These are phyloP conservation scores for Fusarium xylarioides DNA, from an alignment of 2,329 filamentous ascomycete genomes.

Conservation along the genomic window DNA sequence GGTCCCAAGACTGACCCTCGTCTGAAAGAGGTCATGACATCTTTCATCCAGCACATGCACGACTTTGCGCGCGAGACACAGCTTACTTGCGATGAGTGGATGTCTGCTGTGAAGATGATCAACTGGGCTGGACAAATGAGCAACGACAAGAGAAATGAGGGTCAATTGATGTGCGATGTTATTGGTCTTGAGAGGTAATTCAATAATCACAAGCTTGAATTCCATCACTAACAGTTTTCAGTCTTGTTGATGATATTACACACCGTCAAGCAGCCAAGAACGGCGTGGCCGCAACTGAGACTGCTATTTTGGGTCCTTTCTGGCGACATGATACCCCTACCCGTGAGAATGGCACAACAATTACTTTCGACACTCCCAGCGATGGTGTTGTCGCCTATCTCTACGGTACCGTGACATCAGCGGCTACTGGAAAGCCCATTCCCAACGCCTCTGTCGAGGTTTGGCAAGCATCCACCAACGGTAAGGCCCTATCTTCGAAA, in stretches of 20 bases:
- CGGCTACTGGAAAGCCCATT: conserved; percentile 70
- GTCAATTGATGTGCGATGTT: conserved; percentile 76
- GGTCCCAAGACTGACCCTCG: conserved; percentile 76
- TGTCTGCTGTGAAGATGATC: conserved; percentile 69
- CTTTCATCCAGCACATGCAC: conserved; percentile 78
- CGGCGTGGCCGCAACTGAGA: conserved; percentile 67
- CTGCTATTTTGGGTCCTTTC: conserved; percentile 86
- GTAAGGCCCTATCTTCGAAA: conserved; percentile 42
- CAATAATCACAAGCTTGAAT: fast-evolving
- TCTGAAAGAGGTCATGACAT: conserved; percentile 72
- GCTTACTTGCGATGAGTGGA: conserved; percentile 83
- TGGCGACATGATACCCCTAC: conserved; percentile 78
- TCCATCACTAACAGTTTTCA: conserved; percentile 28
- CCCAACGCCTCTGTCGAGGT: conserved; percentile 74
- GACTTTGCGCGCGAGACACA: conserved; percentile 84
- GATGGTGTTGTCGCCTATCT: conserved; percentile 66
- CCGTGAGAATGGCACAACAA: conserved; percentile 74
- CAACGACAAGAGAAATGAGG: conserved; percentile 75
- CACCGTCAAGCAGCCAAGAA: conserved; percentile 63
- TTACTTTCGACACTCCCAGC: conserved; percentile 63
- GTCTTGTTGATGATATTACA: conserved; percentile 82
- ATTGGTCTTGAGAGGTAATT: conserved; percentile 74
- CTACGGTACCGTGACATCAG: conserved; percentile 68
- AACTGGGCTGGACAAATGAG: conserved; percentile 74
- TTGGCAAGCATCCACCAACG: conserved; percentile 82